Percentiles rank a stretch among this genome's conserved stretches.
phyloP scores from a whole-genome alignment of 768 basidiomycete species.

The Chalciporus sphaerocephalus region DNA sequence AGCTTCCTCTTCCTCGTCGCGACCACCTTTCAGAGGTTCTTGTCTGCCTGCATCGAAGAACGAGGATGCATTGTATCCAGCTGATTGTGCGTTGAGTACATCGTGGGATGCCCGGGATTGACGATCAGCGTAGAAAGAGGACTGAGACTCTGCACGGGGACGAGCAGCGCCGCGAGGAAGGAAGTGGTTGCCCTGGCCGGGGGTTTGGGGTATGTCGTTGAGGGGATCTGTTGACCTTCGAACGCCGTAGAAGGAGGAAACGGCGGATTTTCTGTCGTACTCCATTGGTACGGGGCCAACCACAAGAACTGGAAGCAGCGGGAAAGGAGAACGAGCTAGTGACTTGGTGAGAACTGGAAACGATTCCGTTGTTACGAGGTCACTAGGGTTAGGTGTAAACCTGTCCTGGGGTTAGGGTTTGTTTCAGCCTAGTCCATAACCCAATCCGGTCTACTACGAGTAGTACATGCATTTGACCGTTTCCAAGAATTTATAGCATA shows the following conservation, averaged over 20 bases:
- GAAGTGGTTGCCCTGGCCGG: conserved; percentile 11
- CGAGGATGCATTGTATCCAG: conserved; percentile 71
- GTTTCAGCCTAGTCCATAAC: background rate
- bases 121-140: conserved; percentile 56
- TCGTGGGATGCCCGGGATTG: conserved; percentile 44
- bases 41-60: conserved; percentile 65
- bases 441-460: too few relatives aligned
- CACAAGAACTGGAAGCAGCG: too few relatives aligned
- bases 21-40: conserved; percentile 75
- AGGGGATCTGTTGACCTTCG: conserved; percentile 63
- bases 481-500: too few relatives aligned
- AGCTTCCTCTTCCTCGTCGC: conserved; percentile 60
- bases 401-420: conserved; percentile 26
- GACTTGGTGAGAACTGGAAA: conserved; percentile 15
- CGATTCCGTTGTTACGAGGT: background rate
- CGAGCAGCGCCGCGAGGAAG: conserved; percentile 34
- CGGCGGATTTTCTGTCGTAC: conserved; percentile 70
- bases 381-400: conserved; percentile 1
- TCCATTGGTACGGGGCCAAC: conserved; percentile 63
- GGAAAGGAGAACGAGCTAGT: conserved; percentile 3
- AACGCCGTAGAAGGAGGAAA: conserved; percentile 73
- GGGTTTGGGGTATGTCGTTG: conserved; percentile 40
- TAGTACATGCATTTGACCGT: too few relatives aligned
- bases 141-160: conserved; percentile 62
- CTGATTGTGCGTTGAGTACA: conserved; percentile 44